Percentiles rank a stretch among this genome's conserved stretches.
phyloP scores from a whole-genome alignment of 164 flowering plant genomes.

The Nelumbo lutea region DNA sequence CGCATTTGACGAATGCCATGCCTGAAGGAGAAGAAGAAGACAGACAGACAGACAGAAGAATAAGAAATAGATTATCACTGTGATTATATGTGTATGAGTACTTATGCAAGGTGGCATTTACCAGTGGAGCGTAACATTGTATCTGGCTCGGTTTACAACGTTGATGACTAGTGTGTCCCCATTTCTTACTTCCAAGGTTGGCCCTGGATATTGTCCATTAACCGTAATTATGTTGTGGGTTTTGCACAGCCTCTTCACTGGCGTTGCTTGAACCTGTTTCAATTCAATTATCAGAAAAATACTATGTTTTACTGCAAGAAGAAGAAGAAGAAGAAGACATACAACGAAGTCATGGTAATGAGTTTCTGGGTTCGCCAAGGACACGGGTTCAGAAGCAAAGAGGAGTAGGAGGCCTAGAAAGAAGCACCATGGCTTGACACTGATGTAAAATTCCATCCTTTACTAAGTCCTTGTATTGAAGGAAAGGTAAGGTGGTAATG shows the following conservation, averaged over 20 bases:
- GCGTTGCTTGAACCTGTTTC: constrained; percentile 67
- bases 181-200: constrained; percentile 67
- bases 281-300: not conserved
- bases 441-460: constrained; percentile 7
- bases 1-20: constrained; percentile 79
- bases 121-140: constrained; percentile 88
- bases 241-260: constrained; percentile 97
- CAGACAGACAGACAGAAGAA: no score
- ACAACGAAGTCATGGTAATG: constrained; percentile 63
- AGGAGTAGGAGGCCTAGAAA: constrained; percentile 10
- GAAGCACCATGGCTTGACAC: constrained; percentile 8
- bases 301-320: no score
- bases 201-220: constrained; percentile 85
- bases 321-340: constrained; percentile 18
- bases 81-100: not conserved
- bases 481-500: constrained; percentile 8
- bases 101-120: constrained; percentile 17
- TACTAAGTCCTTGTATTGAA: constrained; percentile 5
- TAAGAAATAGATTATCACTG: no score
- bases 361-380: constrained; percentile 19
- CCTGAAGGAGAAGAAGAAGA: constrained; percentile 28
- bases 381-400: constrained; percentile 7
- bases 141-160: constrained; percentile 60
- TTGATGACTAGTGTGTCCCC: constrained; percentile 75
- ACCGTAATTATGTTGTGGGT: constrained; percentile 67